Evolutionary conservation across 78 protist genomes (phyloP).

Genomic region (Salpingoeca rosetta): DNA sequence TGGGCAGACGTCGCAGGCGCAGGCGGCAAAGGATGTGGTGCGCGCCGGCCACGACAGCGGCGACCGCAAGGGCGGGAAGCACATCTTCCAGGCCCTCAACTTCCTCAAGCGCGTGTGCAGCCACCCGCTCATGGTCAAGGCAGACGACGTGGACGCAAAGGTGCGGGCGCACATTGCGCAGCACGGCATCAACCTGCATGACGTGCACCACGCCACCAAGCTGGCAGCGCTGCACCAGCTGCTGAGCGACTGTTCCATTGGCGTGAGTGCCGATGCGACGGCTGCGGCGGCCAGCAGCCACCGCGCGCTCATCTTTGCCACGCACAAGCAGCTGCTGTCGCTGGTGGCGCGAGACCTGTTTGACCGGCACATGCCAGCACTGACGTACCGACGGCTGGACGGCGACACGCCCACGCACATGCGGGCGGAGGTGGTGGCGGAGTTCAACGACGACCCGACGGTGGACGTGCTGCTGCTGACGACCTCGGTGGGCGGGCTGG

Average conservation of each 20-base stretch:
- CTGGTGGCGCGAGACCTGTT: conserved; percentile 65
- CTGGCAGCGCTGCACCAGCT: conserved; percentile 57
- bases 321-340: conserved; percentile 68
- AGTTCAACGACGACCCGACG: conserved; percentile 82
- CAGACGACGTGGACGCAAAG: conserved; percentile 24
- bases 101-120: conserved; percentile 71
- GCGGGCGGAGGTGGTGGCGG: conserved; percentile 56
- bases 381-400: conserved; percentile 76
- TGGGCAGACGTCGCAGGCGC: conserved; percentile 10
- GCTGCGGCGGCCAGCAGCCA: conserved; percentile 21
- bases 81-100: conserved; percentile 72
- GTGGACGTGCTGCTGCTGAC: conserved; percentile 86
- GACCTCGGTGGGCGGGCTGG: conserved; percentile 94
- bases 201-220: conserved; percentile 58
- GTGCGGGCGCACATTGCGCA: conserved; percentile 17
- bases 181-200: conserved; percentile 3
- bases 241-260: conserved; percentile 25
- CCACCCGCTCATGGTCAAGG: conserved; percentile 78
- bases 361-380: conserved; percentile 47
- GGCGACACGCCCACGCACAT: conserved; percentile 21
- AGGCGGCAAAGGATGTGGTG: background rate
- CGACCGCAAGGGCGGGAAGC: conserved; percentile 5
- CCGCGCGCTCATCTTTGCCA: conserved; percentile 77
- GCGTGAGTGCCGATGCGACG: background rate
- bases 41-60: background rate